A percentile compares a stretch with the other conserved stretches of the same genome.
phyloP scores from a whole-genome alignment of 1,284 basidiomycete species.

The Meira nashicola region DNA sequence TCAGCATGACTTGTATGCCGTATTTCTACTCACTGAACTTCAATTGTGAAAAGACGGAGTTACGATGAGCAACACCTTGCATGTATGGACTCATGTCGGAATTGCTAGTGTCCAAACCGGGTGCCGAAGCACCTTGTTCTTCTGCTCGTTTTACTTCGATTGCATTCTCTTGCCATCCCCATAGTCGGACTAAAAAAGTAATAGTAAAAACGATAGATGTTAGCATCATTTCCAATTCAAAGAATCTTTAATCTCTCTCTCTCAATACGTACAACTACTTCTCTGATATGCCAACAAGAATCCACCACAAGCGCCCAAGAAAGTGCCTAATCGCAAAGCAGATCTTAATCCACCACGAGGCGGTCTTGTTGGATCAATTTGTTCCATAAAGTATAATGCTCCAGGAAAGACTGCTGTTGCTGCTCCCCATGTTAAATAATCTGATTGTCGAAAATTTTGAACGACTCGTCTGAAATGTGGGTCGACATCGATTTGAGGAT shows the following conservation, averaged over 20 bases:
- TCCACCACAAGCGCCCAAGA: slow-evolving; percentile 69
- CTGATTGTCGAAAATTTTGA: slow-evolving; percentile 79
- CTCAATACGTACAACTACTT: slow-evolving; percentile 28
- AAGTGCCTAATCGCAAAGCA: slow-evolving; percentile 38
- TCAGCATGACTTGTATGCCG: neutral
- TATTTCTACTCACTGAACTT: slow-evolving; percentile 43
- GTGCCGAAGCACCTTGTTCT: slow-evolving; percentile 27
- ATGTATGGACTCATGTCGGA: slow-evolving; percentile 78
- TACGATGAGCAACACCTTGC: slow-evolving; percentile 79
- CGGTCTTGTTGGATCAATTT: slow-evolving; percentile 44
- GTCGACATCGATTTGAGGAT: slow-evolving; percentile 65
- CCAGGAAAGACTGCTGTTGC: slow-evolving; percentile 74
- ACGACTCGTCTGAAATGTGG: slow-evolving; percentile 85
- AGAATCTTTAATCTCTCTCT: neutral
- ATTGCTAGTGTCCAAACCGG: slow-evolving; percentile 53
- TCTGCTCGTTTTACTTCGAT: slow-evolving; percentile 32
- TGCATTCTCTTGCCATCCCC: slow-evolving; percentile 90
- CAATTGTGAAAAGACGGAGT: slow-evolving; percentile 80
- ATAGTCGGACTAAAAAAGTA: slow-evolving; percentile 72
- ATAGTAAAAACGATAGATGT: slow-evolving; percentile 4
- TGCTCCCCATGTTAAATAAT: slow-evolving; percentile 79
- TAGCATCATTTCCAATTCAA: neutral
- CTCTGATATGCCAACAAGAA: slow-evolving; percentile 91
- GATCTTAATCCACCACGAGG: slow-evolving; percentile 26
- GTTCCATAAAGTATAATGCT: slow-evolving; percentile 60